These are phyloP conservation scores for Lizonia empirigonia DNA, from an alignment of 2,329 filamentous ascomycete species.

Conservation along the genomic window DNA sequence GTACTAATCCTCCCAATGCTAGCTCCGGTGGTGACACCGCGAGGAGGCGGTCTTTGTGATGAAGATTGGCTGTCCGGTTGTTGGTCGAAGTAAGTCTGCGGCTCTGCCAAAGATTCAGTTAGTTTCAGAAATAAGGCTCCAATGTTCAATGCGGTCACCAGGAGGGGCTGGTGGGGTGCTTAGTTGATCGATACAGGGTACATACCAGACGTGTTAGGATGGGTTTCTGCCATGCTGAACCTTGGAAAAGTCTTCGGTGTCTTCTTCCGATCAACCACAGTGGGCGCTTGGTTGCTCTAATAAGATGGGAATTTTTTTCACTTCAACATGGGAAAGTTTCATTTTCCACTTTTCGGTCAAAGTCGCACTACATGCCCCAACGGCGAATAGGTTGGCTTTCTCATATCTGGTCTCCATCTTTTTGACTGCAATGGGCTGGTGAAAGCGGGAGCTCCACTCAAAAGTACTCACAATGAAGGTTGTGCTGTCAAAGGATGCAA, in stretches of 20 bases:
- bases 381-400: conserved; percentile 6
- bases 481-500: not conserved
- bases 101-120: conserved; percentile 3
- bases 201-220: conserved; percentile 8
- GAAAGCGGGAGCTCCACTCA: not conserved
- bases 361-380: conserved; percentile 4
- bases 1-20: conserved; percentile 26
- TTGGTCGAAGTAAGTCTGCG: conserved; percentile 13
- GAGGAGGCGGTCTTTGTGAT: conserved; percentile 6
- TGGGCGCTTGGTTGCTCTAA: not conserved
- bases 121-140: conserved; percentile 1
- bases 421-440: not conserved
- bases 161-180: not conserved
- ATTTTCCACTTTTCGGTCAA: conserved; percentile 10
- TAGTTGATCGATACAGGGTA: conserved; percentile 5
- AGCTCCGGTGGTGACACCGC: conserved; percentile 12
- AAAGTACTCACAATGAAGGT: not conserved
- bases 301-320: conserved; percentile 7
- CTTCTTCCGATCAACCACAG: not conserved
- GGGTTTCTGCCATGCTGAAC: conserved; percentile 17
- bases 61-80: not conserved
- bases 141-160: not conserved
- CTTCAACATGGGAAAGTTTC: conserved; percentile 20
- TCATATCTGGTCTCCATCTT: conserved; percentile 3
- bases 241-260: conserved; percentile 5